These are phyloP conservation scores for Saccharomycopsis synnaedendra DNA, from an alignment of 805 yeast species.

Conservation along the genomic window DNA sequence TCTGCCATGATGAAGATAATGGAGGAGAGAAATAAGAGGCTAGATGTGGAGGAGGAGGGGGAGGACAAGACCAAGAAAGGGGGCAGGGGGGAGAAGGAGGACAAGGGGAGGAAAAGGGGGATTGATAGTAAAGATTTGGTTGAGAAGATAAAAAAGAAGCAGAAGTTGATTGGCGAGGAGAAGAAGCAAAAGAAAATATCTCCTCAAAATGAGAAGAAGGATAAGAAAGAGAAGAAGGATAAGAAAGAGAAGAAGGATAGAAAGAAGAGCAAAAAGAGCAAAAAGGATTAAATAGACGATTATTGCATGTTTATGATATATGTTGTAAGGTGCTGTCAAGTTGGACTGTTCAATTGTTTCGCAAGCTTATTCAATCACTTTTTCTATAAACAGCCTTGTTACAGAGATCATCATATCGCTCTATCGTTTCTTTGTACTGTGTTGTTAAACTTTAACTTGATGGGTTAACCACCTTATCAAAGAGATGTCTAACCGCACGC, in stretches of 20 bases:
- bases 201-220: not conserved
- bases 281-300: not conserved
- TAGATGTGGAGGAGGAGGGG: slow-evolving; percentile 2
- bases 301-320: not conserved
- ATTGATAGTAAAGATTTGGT: slow-evolving; percentile 3
- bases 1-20: slow-evolving; percentile 75
- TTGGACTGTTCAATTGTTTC: no score
- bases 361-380: no score
- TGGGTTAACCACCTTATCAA: no score
- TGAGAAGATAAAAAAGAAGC: slow-evolving; percentile 10
- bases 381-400: no score
- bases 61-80: not conserved
- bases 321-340: no score
- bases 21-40: slow-evolving; percentile 51
- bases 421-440: no score
- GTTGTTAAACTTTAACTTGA: no score
- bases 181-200: not conserved
- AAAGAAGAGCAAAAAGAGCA: not conserved
- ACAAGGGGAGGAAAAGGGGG: not conserved
- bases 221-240: not conserved
- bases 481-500: no score
- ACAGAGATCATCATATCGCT: no score
- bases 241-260: not conserved
- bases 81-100: not conserved
- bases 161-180: not conserved